Conservation (phyloP, 1,139 yeast species). For the Suhomyces ambrosiae region DNA sequence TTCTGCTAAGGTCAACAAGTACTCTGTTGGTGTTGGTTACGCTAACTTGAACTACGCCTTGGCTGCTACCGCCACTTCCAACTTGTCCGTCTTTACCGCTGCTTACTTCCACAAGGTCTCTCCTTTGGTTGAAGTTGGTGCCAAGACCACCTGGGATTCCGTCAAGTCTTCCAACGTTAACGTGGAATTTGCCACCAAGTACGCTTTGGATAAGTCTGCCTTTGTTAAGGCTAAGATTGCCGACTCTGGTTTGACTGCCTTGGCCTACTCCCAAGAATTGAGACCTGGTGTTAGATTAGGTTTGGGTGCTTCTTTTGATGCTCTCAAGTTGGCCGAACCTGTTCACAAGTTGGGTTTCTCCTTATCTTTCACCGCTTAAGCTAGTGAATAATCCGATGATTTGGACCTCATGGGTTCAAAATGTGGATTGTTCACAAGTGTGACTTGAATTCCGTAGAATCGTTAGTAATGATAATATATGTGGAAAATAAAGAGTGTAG, state of each 20-base stretch:
- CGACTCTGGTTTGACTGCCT: constrained; percentile 93
- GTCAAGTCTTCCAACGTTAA: constrained; percentile 66
- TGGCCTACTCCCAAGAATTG: constrained; percentile 91
- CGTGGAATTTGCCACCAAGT: constrained; percentile 96
- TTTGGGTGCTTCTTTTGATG: constrained; percentile 96
- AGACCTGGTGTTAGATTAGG: constrained; percentile 98
- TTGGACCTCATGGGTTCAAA: neutral
- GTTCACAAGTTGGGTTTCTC: constrained; percentile 98
- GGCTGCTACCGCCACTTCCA: constrained; percentile 86
- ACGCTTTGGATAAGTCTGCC: constrained; percentile 81
- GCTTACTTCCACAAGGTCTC: constrained; percentile 97
- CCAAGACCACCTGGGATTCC: constrained; percentile 95
- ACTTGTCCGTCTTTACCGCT: constrained; percentile 89
- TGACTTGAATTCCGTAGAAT: constrained; percentile 7
- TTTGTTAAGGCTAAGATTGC: constrained; percentile 96
- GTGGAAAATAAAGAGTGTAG: neutral
- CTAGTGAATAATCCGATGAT: too few species aligned
- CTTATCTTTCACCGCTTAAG: constrained; percentile 76
- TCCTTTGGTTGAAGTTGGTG: constrained; percentile 93
- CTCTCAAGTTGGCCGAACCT: constrained; percentile 93
- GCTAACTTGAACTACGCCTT: constrained; percentile 85
- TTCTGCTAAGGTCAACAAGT: constrained; percentile 89
- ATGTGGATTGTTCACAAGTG: too few species aligned
- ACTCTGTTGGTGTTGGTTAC: constrained; percentile 94
- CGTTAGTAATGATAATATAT: constrained; percentile 9